Evolutionary conservation across 2,329 filamentous ascomycete species (phyloP), one percentile per base, ranked within the genome.

Genomic region (Aotearoamyces nothofagi): DNA sequence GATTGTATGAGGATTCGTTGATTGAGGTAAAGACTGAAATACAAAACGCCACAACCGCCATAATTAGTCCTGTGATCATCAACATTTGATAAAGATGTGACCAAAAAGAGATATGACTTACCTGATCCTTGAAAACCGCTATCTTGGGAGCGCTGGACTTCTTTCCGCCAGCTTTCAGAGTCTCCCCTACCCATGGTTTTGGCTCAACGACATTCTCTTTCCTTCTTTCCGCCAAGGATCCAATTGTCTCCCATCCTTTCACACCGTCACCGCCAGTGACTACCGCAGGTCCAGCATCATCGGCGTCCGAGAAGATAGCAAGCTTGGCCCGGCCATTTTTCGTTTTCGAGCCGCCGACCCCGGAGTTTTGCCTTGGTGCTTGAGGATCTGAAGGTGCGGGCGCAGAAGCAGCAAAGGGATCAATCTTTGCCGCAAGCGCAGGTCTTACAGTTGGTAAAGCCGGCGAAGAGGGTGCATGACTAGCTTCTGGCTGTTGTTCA

Each of bases 41-140:
- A 67, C 55, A 66, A 52, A 57, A 57, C 46, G 51, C 52, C 55
- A 63, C 50, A 56, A 57, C 46, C 51, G 51, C 57, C 70, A 52
- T 50, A 64, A 87, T 94, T 93, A 94, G 86, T 93, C 84, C 86
- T 94, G 70, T 69, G 64, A 68, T 74, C 65, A 84, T 90, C 82
- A 90, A 90, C 70, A 83, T 64, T 53, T 65, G 66, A 61, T 49
- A 50, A 42, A 44, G 39, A 44, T 37, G 45, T 46, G 39, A 37
- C 34, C 31, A 39, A 39, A 43, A 31, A 41, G 40, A 38, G 43
- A 33, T 39, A 43, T 32, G 51, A 66, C 83, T 77, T 78, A 98
- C 90, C 79, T 79, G 64, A 64, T 98, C 90, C 63, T 81, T 87
- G 63, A 94, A 98, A 25, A 98, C 70, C 47, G 77, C 63, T 74